These are phyloP conservation scores for Thielaviopsis cerberus DNA, from an alignment of 2,329 filamentous ascomycete genomes.

Conservation along the genomic window DNA sequence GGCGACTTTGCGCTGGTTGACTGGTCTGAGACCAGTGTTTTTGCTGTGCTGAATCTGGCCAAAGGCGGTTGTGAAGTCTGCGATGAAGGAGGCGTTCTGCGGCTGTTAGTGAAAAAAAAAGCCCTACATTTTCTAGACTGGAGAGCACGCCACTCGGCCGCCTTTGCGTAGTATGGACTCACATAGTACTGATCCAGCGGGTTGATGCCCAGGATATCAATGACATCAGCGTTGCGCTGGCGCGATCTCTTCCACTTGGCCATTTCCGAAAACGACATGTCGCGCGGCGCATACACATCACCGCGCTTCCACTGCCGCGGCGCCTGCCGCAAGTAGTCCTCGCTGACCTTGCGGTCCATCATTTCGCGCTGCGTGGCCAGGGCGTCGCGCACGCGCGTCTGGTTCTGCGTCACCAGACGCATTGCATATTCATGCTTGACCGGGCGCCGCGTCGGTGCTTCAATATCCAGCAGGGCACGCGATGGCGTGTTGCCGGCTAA, in stretches of 20 bases:
- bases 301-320: conserved; percentile 55
- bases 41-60: conserved; percentile 66
- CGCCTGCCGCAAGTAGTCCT: conserved; percentile 43
- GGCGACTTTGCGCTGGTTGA: conserved; percentile 83
- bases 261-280: conserved; percentile 62
- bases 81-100: conserved; percentile 83
- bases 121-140: no score
- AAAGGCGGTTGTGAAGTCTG: conserved; percentile 68
- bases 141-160: no score
- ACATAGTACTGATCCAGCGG: conserved; percentile 81
- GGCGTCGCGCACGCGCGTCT: conserved; percentile 11
- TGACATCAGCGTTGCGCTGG: conserved; percentile 45
- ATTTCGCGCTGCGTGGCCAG: conserved; percentile 14
- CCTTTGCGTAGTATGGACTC: no score
- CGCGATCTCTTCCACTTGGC: conserved; percentile 54
- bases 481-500: conserved; percentile 9
- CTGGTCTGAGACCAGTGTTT: conserved; percentile 61
- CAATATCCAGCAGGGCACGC: conserved; percentile 12
- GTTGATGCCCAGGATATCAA: conserved; percentile 63
- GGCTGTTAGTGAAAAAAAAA: not conserved
- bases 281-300: conserved; percentile 80
- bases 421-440: conserved; percentile 10
- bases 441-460: conserved; percentile 13
- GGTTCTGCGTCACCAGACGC: conserved; percentile 13
- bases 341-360: conserved; percentile 21